Evolutionary conservation across 805 yeast species (phyloP).

Genomic region (Metschnikowia hibisci): DNA sequence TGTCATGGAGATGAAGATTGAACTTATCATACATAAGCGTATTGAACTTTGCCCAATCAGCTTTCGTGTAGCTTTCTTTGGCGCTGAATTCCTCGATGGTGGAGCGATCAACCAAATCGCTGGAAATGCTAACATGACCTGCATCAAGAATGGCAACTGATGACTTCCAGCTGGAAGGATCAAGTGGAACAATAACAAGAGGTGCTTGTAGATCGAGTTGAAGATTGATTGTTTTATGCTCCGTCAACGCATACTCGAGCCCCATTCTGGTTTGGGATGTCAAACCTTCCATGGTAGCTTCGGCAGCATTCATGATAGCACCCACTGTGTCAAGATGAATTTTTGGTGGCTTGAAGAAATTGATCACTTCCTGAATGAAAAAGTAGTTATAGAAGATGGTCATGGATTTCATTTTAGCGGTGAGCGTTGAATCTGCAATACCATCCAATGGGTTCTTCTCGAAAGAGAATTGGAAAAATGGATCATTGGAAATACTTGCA

Average conservation of each 20-base stretch:
- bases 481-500: conserved; percentile 34
- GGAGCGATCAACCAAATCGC: conserved; percentile 73
- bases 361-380: conserved; percentile 69
- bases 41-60: conserved; percentile 74
- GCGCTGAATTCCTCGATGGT: conserved; percentile 66
- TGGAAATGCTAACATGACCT: conserved; percentile 82
- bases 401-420: conserved; percentile 77
- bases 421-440: conserved; percentile 73
- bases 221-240: conserved; percentile 85
- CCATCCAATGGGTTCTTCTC: conserved; percentile 85
- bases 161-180: conserved; percentile 72
- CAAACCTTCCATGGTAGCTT: conserved; percentile 87
- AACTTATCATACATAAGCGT: conserved; percentile 88
- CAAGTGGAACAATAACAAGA: conserved; percentile 77
- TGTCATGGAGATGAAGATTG: conserved; percentile 70
- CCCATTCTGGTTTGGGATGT: conserved; percentile 89
- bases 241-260: conserved; percentile 87
- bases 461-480: conserved; percentile 76
- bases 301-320: conserved; percentile 91
- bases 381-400: conserved; percentile 85
- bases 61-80: conserved; percentile 51
- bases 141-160: conserved; percentile 93
- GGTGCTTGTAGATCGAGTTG: conserved; percentile 94
- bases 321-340: conserved; percentile 84
- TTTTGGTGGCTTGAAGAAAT: conserved; percentile 83